Evolutionary conservation across 2,329 filamentous ascomycete species (phyloP), one percentile per base, ranked within the genome.

Genomic region (Diaporthe aspalathi): DNA sequence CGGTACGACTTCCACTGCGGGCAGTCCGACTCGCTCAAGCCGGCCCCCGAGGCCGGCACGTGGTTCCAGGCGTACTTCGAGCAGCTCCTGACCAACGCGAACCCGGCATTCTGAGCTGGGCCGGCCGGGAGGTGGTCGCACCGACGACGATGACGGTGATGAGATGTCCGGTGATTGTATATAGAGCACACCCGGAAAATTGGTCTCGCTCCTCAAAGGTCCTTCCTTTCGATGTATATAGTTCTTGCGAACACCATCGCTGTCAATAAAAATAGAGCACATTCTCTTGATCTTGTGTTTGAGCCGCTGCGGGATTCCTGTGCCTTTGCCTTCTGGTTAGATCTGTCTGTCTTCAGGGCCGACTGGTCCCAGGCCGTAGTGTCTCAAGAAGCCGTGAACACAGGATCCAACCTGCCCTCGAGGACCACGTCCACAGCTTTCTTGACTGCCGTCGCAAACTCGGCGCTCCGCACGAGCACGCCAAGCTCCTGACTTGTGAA

Each of bases 401-500:
- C 54, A 5, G 67, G 45, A 3, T 78, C 75, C 9, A 82, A 74
- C 63, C 83, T 80, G 7, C 76, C 79, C 0, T 78, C 74, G 35
- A 84, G 73, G 5, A 79, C 79, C n/a, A 74, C 72, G 3, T 78
- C 75, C 40, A 84, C 78, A 1, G 76, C 76, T 0, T 75, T 72
- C 65, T 76, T 77, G 29, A 84, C 75, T 4, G 69, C 65, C 0
- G 54, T 72, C 5, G 80, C 81, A 54, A 85, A 77, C 0, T 75
- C 74, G 1, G 50, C 67, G 40, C 80, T 81, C 54, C 86, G 81
- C 68, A 90, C 86, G 50, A 90, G 76, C 38, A 96, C 83, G 1
- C 93, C 93, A 27, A 96, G 83, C 81, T 97, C 94, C 80, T 96
- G 94, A 79, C 92, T 95, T 6, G 94, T 96, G 80, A 89, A 95